Evolutionary conservation across 352 stramenopile genomes (phyloP).

Genomic region (Phytopythium boreale): DNA sequence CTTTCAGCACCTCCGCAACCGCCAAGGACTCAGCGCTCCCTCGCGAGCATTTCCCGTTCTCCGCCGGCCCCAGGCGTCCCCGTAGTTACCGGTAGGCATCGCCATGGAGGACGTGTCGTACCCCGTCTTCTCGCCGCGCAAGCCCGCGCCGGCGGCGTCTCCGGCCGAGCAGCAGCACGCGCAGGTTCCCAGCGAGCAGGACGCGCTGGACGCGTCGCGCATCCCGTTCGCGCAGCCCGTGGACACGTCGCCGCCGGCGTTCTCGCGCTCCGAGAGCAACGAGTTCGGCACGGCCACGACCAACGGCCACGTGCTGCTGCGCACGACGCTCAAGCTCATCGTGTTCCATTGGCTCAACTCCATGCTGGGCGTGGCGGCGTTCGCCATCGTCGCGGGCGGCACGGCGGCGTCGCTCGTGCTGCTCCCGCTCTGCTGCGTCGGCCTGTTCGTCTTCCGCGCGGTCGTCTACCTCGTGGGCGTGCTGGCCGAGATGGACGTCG

Average conservation of each 20-base stretch:
- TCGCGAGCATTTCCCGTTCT: background rate
- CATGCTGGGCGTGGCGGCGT: conserved; percentile 36
- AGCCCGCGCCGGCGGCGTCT: conserved; percentile 5
- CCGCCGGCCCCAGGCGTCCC: background rate
- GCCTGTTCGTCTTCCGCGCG: conserved; percentile 50
- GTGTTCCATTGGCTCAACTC: conserved; percentile 66
- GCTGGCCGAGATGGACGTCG: conserved; percentile 55
- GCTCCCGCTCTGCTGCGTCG: conserved; percentile 54
- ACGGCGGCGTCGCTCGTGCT: conserved; percentile 33
- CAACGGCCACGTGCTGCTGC: conserved; percentile 21
- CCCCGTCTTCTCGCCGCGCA: conserved; percentile 28
- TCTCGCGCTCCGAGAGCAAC: conserved; percentile 12
- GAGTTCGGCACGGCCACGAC: conserved; percentile 11
- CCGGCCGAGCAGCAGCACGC: background rate
- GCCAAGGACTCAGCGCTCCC: background rate
- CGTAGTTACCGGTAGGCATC: background rate
- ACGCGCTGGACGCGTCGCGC: conserved; percentile 3
- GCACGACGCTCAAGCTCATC: conserved; percentile 41
- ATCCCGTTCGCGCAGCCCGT: conserved; percentile 9
- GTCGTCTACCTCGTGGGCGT: conserved; percentile 47
- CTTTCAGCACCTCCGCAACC: background rate
- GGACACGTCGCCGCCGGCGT: conserved; percentile 7
- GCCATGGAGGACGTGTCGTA: conserved; percentile 22
- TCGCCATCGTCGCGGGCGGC: conserved; percentile 39
- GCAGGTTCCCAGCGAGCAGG: conserved; percentile 10